Evolutionary conservation across 1,139 yeast genomes (phyloP).

Genomic region (Magnusiomyces suaveolens): DNA sequence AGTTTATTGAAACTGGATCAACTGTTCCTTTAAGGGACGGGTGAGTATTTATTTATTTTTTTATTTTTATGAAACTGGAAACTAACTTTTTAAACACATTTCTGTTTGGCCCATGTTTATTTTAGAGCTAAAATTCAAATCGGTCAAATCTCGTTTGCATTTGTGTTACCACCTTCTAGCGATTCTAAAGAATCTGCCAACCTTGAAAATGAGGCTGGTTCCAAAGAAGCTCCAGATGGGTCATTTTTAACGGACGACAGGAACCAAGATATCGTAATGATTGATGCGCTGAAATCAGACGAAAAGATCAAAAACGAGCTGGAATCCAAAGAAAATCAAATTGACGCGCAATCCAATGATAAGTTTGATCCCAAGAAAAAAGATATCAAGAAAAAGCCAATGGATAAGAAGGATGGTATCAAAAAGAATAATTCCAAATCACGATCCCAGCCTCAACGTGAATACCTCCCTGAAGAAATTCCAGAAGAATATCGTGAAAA

Average conservation of each 20-base stretch:
- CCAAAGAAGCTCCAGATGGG: neutral
- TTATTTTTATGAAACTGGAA: neutral
- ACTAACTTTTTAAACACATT: neutral
- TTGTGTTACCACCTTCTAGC: constrained; percentile 57
- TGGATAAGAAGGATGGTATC: neutral
- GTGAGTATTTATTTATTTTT: constrained; percentile 15
- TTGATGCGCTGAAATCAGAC: neutral
- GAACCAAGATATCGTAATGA: neutral
- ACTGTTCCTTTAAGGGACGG: constrained; percentile 72
- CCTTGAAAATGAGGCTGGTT: neutral
- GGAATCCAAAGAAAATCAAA: neutral
- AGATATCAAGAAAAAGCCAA: neutral
- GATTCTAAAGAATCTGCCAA: constrained; percentile 12
- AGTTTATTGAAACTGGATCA: constrained; percentile 76
- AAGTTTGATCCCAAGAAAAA: neutral
- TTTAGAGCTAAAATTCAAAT: constrained; percentile 72
- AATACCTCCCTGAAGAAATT: constrained; percentile 47
- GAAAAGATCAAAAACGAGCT: neutral
- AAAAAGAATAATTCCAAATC: neutral
- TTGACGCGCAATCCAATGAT: neutral
- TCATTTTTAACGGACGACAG: neutral
- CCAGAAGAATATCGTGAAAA: constrained; percentile 79
- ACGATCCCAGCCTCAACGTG: constrained; percentile 19
- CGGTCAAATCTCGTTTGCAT: constrained; percentile 82
- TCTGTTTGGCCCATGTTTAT: neutral